phyloP scores from a whole-genome alignment of 2,329 filamentous ascomycete genomes.

The Fusarium napiforme region DNA sequence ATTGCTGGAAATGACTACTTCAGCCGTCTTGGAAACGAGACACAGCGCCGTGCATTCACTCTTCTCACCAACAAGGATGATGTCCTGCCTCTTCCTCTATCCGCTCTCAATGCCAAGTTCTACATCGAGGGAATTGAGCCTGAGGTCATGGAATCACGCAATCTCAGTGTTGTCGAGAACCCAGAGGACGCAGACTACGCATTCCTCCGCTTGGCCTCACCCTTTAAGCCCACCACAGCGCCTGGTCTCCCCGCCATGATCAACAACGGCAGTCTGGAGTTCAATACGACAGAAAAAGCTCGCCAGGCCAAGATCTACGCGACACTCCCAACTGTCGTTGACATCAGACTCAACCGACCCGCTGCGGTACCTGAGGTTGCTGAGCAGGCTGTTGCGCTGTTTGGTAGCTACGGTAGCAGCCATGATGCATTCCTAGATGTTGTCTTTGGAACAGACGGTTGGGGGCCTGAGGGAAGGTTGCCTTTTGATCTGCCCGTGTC shows the following conservation, averaged over 20 bases:
- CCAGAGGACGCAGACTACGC: constrained; percentile 55
- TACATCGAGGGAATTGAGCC: constrained; percentile 38
- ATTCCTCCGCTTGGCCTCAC: constrained; percentile 53
- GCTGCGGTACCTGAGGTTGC: constrained; percentile 55
- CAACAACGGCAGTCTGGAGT: constrained; percentile 56
- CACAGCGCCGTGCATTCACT: constrained; percentile 44
- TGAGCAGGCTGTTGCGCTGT: constrained; percentile 51
- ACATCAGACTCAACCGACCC: constrained; percentile 56
- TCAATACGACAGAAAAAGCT: constrained; percentile 45
- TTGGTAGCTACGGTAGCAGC: constrained; percentile 55
- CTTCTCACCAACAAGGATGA: constrained; percentile 43
- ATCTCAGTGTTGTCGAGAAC: constrained; percentile 49
- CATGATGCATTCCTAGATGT: constrained; percentile 57
- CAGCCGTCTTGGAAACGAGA: constrained; percentile 40
- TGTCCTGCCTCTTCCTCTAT: constrained; percentile 34
- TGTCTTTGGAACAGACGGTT: constrained; percentile 50
- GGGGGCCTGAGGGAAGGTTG: constrained; percentile 49
- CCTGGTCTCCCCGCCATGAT: constrained; percentile 51
- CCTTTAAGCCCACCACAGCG: constrained; percentile 50
- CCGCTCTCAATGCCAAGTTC: constrained; percentile 29
- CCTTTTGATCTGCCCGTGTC: constrained; percentile 58
- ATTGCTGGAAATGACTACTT: constrained; percentile 59
- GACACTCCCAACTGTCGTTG: constrained; percentile 55
- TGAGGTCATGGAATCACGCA: constrained; percentile 30
- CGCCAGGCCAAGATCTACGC: constrained; percentile 49